These are phyloP conservation scores for Rosa rugosa DNA, from an alignment of 306 rosid species.

Conservation along the genomic window DNA sequence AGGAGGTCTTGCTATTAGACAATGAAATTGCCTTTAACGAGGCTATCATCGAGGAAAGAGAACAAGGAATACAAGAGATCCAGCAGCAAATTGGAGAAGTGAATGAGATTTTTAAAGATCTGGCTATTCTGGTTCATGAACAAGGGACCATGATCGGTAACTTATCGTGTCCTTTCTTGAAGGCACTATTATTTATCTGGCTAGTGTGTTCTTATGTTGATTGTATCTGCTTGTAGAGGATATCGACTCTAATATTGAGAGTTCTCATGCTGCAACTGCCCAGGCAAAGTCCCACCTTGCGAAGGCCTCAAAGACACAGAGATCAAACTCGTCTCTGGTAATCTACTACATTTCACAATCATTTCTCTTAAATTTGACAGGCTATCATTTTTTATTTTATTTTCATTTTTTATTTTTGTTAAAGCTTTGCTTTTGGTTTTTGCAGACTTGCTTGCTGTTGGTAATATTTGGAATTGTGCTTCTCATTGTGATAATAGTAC, in stretches of 20 bases:
- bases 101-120: constrained; percentile 93
- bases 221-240: constrained; percentile 41
- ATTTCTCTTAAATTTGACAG: not conserved
- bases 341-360: constrained; percentile 8
- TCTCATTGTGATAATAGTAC: constrained; percentile 77
- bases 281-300: constrained; percentile 78
- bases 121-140: constrained; percentile 89
- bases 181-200: constrained; percentile 16
- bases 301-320: constrained; percentile 83
- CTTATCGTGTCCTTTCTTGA: not conserved
- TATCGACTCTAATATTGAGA: constrained; percentile 75
- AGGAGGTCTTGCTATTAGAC: constrained; percentile 82
- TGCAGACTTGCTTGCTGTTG: constrained; percentile 86
- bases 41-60: constrained; percentile 95
- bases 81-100: constrained; percentile 98
- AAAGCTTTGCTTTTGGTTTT: not conserved
- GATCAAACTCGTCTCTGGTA: constrained; percentile 94
- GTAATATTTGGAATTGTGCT: constrained; percentile 93
- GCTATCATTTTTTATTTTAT: not conserved
- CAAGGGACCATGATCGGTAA: constrained; percentile 92
- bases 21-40: constrained; percentile 92
- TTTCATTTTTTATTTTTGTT: not conserved
- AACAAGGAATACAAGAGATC: constrained; percentile 94
- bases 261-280: constrained; percentile 71
- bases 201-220: constrained; percentile 28